Conservation (phyloP, 805 yeast species). For the Zygoascus biomembranicola region DNA sequence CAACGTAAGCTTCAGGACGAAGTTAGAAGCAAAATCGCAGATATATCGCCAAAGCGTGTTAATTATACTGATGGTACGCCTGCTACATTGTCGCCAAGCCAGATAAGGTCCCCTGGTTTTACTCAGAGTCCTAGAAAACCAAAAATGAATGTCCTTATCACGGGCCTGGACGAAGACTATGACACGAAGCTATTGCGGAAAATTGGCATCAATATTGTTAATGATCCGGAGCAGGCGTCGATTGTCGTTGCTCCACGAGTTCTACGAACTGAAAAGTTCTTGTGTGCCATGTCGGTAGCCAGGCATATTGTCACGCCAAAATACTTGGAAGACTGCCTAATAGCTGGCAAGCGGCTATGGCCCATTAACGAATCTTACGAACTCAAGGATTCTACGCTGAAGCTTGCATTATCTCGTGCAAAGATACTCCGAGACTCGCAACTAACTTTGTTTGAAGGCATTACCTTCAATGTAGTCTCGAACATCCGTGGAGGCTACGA, state of each 20-base stretch:
- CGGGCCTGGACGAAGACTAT: neutral
- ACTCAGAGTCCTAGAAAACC: neutral
- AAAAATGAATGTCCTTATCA: constrained; percentile 3
- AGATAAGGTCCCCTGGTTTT: neutral
- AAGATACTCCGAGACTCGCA: neutral
- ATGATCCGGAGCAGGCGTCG: constrained; percentile 33
- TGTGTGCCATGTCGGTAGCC: constrained; percentile 48
- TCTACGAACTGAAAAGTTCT: constrained; percentile 81
- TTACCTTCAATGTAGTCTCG: constrained; percentile 47
- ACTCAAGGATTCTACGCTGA: constrained; percentile 16
- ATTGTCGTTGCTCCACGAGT: constrained; percentile 65
- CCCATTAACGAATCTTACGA: constrained; percentile 19
- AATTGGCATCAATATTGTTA: constrained; percentile 27
- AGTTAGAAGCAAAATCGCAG: neutral
- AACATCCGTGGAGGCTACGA: constrained; percentile 54
- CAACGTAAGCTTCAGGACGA: neutral
- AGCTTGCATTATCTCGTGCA: constrained; percentile 18
- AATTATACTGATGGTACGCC: neutral
- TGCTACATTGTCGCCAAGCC: neutral
- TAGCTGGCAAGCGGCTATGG: constrained; percentile 9
- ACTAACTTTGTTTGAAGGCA: constrained; percentile 36
- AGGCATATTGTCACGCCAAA: constrained; percentile 20
- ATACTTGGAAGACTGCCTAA: constrained; percentile 21
- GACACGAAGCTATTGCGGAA: neutral
- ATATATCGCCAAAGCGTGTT: neutral